Base-by-base conservation (phyloP, 2,329 filamentous ascomycete species). In the Clonostachys byssicola region DNA sequence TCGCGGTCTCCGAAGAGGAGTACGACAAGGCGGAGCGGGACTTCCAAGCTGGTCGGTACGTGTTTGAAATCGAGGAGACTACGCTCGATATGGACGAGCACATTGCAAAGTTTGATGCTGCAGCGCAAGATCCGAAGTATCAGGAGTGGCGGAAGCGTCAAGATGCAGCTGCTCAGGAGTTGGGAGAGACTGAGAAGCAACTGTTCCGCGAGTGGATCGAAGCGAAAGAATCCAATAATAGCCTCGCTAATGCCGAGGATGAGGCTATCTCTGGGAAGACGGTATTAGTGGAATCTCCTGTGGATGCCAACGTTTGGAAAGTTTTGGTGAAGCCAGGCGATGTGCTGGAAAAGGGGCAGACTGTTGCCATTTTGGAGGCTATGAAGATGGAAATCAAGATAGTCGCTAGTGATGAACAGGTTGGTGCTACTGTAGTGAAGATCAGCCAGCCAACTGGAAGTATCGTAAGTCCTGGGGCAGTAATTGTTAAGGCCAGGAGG, bases 301-400 rank as follows among this genome's bases (percentile, higher is more conserved):
- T 75, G 36, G 69, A 72, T 35, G 77, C 77, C 7, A 80, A 75
- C 47, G 70, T 80, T 0, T 81, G 76, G 75, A 80, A 80, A 50
- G 61, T 80, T 2, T 56, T 69, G 7, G 64, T 72, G 5, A 54
- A 67, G 13, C 62, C 67, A 30, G 72, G 73, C 0, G 64, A 75
- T 12, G 46, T 53, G 2, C 40, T 80, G 4, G 60, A 67, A 12
- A 60, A 67, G 12, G 69, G 69, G 8, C 66, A 77, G 20, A 56
- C 68, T 0, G 64, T 74, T 1, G 60, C 67, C 2, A 71, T 80
- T 4, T 60, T 80, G 4, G 77, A 81, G 48, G 76, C 77, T 1
- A 81, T 81, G 77, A 80, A 81, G 56, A 70, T 80, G 64, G 78
- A 80, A 52, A 75, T 80, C 9, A 30, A 30, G 23, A 30, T 30